These are phyloP conservation scores for Fusarium verticillioides DNA, from an alignment of 2,329 filamentous ascomycete genomes.

Conservation along the genomic window DNA sequence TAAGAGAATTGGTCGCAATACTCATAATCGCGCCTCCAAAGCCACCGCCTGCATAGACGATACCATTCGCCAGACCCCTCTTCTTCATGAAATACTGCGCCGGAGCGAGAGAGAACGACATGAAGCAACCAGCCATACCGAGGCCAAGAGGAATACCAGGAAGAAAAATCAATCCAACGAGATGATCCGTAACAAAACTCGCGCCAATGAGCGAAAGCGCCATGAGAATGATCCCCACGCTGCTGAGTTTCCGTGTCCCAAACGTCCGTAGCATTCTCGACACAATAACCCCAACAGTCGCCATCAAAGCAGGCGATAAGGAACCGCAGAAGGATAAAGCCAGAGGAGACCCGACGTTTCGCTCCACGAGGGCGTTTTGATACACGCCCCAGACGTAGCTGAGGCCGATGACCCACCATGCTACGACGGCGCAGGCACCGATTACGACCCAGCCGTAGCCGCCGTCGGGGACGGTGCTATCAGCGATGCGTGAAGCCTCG, in stretches of 20 bases:
- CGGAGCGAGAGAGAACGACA: constrained; percentile 34
- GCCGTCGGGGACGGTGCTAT: constrained; percentile 43
- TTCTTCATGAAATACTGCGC: constrained; percentile 66
- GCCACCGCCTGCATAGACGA: constrained; percentile 65
- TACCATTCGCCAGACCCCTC: constrained; percentile 65
- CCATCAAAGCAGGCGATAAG: constrained; percentile 45
- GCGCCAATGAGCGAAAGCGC: constrained; percentile 18
- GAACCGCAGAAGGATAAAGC: constrained; percentile 70
- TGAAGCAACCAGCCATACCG: constrained; percentile 46
- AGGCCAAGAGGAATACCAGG: constrained; percentile 42
- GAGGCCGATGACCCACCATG: constrained; percentile 66
- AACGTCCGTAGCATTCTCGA: constrained; percentile 26
- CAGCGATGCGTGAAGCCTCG: constrained; percentile 36
- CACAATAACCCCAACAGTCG: constrained; percentile 12
- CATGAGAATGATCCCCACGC: neutral
- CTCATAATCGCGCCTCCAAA: constrained; percentile 65
- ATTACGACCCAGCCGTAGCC: constrained; percentile 46
- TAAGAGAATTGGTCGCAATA: constrained; percentile 60
- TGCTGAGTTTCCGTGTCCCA: constrained; percentile 27
- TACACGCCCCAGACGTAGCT: constrained; percentile 70
- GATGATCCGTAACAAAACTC: constrained; percentile 35
- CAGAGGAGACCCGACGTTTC: constrained; percentile 57
- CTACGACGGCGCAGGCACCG: constrained; percentile 36
- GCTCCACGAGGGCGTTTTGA: constrained; percentile 64
- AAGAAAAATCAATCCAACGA: constrained; percentile 46